Conservation (phyloP, 2,329 filamentous ascomycete species). For the Fusarium scirpi region DNA sequence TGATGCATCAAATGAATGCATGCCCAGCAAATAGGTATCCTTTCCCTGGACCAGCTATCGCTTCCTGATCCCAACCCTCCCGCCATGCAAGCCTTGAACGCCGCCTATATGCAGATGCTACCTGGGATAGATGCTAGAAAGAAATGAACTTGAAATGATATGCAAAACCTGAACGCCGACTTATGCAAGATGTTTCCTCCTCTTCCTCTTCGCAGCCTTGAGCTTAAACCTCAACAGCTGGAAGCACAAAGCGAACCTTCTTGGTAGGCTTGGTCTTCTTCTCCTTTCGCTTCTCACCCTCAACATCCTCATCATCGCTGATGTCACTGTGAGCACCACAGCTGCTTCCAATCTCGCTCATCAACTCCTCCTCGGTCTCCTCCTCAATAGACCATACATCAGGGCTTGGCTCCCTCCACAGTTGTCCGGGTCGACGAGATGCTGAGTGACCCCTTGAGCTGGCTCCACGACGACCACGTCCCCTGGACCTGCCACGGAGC, state of each 20-base stretch:
- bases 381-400: slow-evolving; percentile 72
- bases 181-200: slow-evolving; percentile 39
- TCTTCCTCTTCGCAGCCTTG: neutral
- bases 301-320: slow-evolving; percentile 42
- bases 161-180: slow-evolving; percentile 30
- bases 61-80: slow-evolving; percentile 25
- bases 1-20: slow-evolving; percentile 20
- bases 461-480: slow-evolving; percentile 48
- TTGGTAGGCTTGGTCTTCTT: slow-evolving; percentile 64
- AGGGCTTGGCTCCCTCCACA: slow-evolving; percentile 69
- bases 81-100: slow-evolving; percentile 38
- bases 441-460: slow-evolving; percentile 45
- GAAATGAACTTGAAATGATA: slow-evolving; percentile 23
- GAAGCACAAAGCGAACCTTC: slow-evolving; percentile 68
- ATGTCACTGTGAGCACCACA: slow-evolving; percentile 48
- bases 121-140: slow-evolving; percentile 16
- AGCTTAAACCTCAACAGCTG: slow-evolving; percentile 53
- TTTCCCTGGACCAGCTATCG: slow-evolving; percentile 38
- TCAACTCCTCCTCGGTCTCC: slow-evolving; percentile 66
- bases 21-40: slow-evolving; percentile 21
- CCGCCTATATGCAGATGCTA: slow-evolving; percentile 38
- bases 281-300: slow-evolving; percentile 31
- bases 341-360: slow-evolving; percentile 57
- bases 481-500: slow-evolving; percentile 48
- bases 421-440: slow-evolving; percentile 54